These are phyloP conservation scores for Mycena sp. DNA, from an alignment of 1,284 basidiomycete genomes.

Conservation along the genomic window DNA sequence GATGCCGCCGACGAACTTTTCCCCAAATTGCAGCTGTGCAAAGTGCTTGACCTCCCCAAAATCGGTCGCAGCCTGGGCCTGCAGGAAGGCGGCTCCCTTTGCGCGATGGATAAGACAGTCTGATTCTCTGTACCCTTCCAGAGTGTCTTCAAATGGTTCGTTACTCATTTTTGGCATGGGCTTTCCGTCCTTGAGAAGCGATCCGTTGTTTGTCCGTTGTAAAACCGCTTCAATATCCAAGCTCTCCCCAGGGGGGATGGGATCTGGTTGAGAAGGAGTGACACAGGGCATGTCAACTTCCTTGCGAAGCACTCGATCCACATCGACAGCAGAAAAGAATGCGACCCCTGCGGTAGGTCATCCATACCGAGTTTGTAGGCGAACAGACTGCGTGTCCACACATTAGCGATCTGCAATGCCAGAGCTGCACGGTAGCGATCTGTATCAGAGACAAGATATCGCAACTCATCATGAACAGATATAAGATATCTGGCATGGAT, in stretches of 20 bases:
- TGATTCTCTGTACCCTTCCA: conserved; percentile 60
- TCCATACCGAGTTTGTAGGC: conserved; percentile 95
- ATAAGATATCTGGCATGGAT: conserved; percentile 96
- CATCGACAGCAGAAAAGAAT: conserved; percentile 97
- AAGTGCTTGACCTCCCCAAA: conserved; percentile 74
- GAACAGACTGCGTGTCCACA: conserved; percentile 96
- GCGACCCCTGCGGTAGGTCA: conserved; percentile 95
- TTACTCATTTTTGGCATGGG: conserved; percentile 53
- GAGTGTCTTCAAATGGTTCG: conserved; percentile 39
- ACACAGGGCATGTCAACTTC: conserved; percentile 97
- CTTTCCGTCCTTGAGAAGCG: conserved; percentile 64
- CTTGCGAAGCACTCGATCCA: conserved; percentile 93
- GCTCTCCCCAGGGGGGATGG: conserved; percentile 88
- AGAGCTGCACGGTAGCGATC: conserved; percentile 91
- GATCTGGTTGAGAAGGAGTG: conserved; percentile 89
- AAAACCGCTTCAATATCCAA: conserved; percentile 80
- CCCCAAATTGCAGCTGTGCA: conserved; percentile 59
- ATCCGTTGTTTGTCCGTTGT: conserved; percentile 71
- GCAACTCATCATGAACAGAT: conserved; percentile 97
- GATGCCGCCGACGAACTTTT: conserved; percentile 48
- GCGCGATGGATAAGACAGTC: conserved; percentile 74
- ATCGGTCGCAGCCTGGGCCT: conserved; percentile 77
- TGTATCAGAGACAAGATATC: conserved; percentile 90
- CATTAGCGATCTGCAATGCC: conserved; percentile 95
- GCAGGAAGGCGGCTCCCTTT: conserved; percentile 66